phyloP scores from a whole-genome alignment of 2,329 filamentous ascomycete species.

The Cladosporium colombiae region DNA sequence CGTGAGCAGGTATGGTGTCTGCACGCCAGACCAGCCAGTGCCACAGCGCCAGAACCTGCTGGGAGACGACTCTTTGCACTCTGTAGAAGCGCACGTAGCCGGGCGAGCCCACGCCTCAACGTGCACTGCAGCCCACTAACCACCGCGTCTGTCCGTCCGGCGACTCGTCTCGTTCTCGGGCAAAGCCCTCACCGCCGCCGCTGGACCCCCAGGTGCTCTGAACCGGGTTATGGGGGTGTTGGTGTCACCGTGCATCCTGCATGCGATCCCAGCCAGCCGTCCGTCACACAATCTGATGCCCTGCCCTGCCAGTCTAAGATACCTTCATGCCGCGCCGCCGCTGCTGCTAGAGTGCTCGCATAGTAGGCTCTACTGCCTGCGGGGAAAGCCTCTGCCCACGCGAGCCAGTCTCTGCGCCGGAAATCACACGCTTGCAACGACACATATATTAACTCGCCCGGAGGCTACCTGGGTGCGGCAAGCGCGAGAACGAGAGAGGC shows the following conservation, averaged over 20 bases:
- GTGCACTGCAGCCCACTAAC: slow-evolving; percentile 6
- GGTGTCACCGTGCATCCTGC: slow-evolving; percentile 16
- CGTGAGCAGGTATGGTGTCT: neutral
- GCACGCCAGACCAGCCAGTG: neutral
- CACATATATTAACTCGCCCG: slow-evolving; percentile 12
- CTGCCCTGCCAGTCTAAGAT: neutral
- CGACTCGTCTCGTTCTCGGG: slow-evolving; percentile 6
- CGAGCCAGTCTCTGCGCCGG: neutral
- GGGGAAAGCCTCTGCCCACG: slow-evolving; percentile 1
- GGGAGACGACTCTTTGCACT: neutral
- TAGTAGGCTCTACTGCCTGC: neutral
- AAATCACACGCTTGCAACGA: slow-evolving; percentile 3
- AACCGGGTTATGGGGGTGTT: slow-evolving; percentile 20
- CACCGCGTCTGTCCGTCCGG: neutral
- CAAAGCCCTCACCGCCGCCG: slow-evolving; percentile 14
- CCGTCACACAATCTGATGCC: slow-evolving; percentile 1
- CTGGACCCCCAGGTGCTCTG: slow-evolving; percentile 9
- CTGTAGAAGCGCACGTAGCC: slow-evolving; percentile 7
- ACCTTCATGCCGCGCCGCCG: neutral
- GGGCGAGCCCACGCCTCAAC: slow-evolving; percentile 16
- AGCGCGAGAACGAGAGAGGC: slow-evolving; percentile 10
- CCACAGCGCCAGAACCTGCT: neutral
- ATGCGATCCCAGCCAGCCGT: slow-evolving; percentile 10
- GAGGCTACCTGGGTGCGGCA: slow-evolving; percentile 14
- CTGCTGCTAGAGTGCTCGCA: slow-evolving; percentile 18